Evolutionary conservation across 2,329 filamentous ascomycete genomes (phyloP), one percentile per base, ranked within the genome.

Genomic region (Diatrype stigma): DNA sequence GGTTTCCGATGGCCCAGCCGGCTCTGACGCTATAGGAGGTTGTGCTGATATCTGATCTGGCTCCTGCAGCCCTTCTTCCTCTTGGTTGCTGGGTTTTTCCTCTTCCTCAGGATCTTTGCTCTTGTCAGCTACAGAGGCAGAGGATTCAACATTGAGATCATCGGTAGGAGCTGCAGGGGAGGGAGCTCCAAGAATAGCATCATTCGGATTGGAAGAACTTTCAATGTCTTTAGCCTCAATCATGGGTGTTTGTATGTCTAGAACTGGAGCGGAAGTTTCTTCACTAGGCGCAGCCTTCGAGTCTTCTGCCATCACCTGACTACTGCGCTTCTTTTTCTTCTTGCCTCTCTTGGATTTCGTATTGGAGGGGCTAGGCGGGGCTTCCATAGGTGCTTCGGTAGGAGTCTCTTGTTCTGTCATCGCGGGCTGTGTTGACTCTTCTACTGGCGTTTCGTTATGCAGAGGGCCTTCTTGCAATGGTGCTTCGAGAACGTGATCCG

Each of bases 341-440:
- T 61, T 60, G n/a, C 58, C 56, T 48, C 59, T 60, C 51, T 62
- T 56, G 11, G 60, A 57, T 42, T 56, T 58, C 26, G 28, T 47
- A 28, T 37, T 26, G 28, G 21, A 22, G 6, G 34, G 17, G 16
- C 26, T 30, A 37, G 57, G 54, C 30, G 23, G n/a, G 17, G 14
- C 37, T 46, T 51, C 47, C 8, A 47, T 10, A 35, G 52, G 34
- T 16, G 32, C 40, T 38, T 55, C 54, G 44, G 46, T 45, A 38
- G 48, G 16, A 21, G 37, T 49, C n/a, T 55, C 51, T 32, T 48
- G 38, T 42, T 58, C 53, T 23, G 30, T n/a, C 6, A 51, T 30
- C 14, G 48, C 11, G 34, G 42, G 50, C 45, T 52, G 35, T 14
- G 38, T 49, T 47, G 49, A 19, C 44, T 45, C 12, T 49, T 44